Percentiles rank a stretch among this genome's conserved stretches.
phyloP scores from a whole-genome alignment of 768 basidiomycete genomes.

The Leccinum variicolor region DNA sequence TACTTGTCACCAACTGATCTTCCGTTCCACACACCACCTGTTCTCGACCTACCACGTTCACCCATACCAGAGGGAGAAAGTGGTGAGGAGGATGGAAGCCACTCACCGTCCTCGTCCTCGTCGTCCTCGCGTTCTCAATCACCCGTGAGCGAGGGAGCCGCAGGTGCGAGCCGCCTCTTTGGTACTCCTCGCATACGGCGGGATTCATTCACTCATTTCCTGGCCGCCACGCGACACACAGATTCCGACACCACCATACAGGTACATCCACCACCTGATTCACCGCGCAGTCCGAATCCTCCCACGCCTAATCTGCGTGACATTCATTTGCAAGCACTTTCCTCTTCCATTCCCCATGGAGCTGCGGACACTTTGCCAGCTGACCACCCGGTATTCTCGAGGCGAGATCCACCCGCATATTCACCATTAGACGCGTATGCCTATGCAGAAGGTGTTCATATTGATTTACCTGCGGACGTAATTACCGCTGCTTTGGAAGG shows the following conservation, averaged over 20 bases:
- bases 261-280: constrained; percentile 77
- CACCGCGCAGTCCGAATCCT: constrained; percentile 73
- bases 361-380: constrained; percentile 28
- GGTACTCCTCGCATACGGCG: constrained; percentile 65
- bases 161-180: constrained; percentile 86
- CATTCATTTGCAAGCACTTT: constrained; percentile 71
- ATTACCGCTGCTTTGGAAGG: constrained; percentile 88
- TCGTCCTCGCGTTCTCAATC: constrained; percentile 56
- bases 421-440: constrained; percentile 85
- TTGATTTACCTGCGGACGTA: constrained; percentile 89
- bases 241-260: constrained; percentile 67
- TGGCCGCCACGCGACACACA: constrained; percentile 55
- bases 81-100: constrained; percentile 23
- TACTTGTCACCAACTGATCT: constrained; percentile 64
- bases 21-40: constrained; percentile 54
- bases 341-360: constrained; percentile 17
- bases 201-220: constrained; percentile 65
- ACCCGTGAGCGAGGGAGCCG: constrained; percentile 46
- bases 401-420: constrained; percentile 80
- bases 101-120: constrained; percentile 20
- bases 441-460: constrained; percentile 86
- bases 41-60: constrained; percentile 47
- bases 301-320: constrained; percentile 84
- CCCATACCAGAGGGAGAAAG: constrained; percentile 22
- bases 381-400: constrained; percentile 34